Evolutionary conservation across 306 rosid genomes (phyloP).

Genomic region (Purshia tridentata): DNA sequence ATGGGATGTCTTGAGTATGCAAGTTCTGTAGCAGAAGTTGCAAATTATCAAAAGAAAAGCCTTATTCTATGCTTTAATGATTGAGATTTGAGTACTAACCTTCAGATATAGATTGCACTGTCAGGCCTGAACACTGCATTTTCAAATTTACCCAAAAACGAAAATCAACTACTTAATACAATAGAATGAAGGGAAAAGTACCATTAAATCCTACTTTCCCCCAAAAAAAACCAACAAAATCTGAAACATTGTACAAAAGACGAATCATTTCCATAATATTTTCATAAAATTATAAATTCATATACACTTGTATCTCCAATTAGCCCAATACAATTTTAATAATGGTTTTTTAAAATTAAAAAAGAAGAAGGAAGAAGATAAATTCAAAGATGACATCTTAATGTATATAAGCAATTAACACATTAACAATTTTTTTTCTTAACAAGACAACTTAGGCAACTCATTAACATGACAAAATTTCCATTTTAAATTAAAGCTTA

Average conservation of each 20-base stretch:
- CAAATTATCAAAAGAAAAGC: too few species aligned
- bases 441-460: background rate
- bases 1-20: background rate
- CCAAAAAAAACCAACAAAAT: background rate
- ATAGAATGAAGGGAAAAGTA: background rate
- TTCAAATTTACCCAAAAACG: background rate
- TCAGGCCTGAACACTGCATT: constrained; percentile 58
- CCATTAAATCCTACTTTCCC: background rate
- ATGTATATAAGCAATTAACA: background rate
- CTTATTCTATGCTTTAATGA: too few species aligned
- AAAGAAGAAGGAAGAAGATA: background rate
- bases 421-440: too few species aligned
- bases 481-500: too few species aligned
- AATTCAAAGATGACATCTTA: constrained; percentile 22
- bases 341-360: background rate
- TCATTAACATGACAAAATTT: background rate
- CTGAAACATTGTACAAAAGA: background rate
- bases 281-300: background rate
- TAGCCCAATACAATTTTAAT: background rate
- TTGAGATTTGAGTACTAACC: constrained; percentile 39
- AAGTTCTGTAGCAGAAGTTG: too few species aligned
- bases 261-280: background rate
- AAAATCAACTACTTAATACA: background rate
- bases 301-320: background rate
- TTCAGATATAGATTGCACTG: constrained; percentile 44